Percentiles rank a stretch among this genome's conserved stretches.
These are phyloP conservation scores for Vaccinium vitisidaea DNA, from an alignment of 148 eudicot species.

Conservation along the genomic window DNA sequence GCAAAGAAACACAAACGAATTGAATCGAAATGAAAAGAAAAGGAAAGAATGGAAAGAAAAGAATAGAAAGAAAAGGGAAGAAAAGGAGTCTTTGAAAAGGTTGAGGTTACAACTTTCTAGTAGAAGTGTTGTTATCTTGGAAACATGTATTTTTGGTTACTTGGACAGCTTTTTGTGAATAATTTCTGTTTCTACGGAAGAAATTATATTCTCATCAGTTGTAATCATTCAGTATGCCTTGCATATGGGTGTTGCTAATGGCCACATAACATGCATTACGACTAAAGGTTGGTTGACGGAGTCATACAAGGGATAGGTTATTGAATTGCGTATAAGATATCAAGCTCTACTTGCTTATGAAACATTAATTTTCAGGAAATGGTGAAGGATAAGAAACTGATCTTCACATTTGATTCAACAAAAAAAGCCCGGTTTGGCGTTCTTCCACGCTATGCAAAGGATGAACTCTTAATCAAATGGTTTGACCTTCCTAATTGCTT, in stretches of 20 bases:
- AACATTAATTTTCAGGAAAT: conserved; percentile 59
- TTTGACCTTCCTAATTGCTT: conserved; percentile 97
- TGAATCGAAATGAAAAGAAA: background rate
- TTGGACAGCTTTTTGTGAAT: background rate
- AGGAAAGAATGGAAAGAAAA: background rate
- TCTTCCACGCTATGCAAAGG: conserved; percentile 88
- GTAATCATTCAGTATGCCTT: background rate
- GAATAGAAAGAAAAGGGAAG: background rate
- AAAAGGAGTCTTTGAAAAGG: background rate
- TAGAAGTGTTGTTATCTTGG: background rate
- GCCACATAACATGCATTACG: background rate
- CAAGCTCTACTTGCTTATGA: background rate
- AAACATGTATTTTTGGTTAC: background rate
- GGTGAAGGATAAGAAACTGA: conserved; percentile 76
- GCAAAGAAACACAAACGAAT: background rate
- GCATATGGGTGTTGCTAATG: background rate
- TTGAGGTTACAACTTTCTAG: background rate
- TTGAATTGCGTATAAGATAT: conserved; percentile 18
- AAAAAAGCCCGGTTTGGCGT: conserved; percentile 86
- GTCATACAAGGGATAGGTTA: background rate
- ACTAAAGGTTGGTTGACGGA: background rate
- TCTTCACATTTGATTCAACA: conserved; percentile 69
- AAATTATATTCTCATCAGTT: background rate
- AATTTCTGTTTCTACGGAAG: background rate
- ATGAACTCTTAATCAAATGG: conserved; percentile 88